Base-by-base conservation (phyloP, 306 rosid genomes). In the Vigna hirtella region DNA sequence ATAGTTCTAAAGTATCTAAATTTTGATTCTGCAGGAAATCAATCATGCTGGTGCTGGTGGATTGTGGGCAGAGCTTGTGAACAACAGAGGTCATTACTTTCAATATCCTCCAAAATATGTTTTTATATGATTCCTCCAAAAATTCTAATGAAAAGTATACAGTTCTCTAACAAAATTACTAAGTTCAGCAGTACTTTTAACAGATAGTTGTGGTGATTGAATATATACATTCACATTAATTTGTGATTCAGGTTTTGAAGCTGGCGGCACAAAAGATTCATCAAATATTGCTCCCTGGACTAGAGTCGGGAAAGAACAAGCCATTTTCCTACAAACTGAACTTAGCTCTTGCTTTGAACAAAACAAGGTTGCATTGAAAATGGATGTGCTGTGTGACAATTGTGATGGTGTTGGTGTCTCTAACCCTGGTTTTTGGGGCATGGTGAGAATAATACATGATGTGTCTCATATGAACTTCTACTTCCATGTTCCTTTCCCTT, bases 391-490 rank as follows among this genome's bases (percentile, higher is more conserved):
- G 79, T 82, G 82, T 53, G 78, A 82, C 18, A 15, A 53, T 7
- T 82, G 71, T 61, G 82, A 70, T 14, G 93, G 88, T 14, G 94
- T 91, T 83, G 97, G 97, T 74, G 38, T 91, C 75, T 89, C 87
- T 77, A 91, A 93, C 71, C 98, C 97, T 0, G 97, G 94, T 10
- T 91, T 74, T 64, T 91, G 93, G 93, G 97, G 97, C 86, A 88
- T 91, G 94, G 97, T 91, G 80, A 76, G 67, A 66, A 59, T 58
- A 69, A 62, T 11, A 47, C 49, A 61, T 45, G 32, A 62, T 36
- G 18, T 56, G 7, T 38, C 14, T 72, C 53, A 38, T 22, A 36
- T 11, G 43, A 51, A 52, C 64, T 52, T 1, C 1, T 52, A 17
- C 17, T 51, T 76, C 0, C 42, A 14, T 42, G 47, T 36, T 53